Evolutionary conservation across 2,329 filamentous ascomycete species (phyloP).

Genomic region (Penicillium sp.): DNA sequence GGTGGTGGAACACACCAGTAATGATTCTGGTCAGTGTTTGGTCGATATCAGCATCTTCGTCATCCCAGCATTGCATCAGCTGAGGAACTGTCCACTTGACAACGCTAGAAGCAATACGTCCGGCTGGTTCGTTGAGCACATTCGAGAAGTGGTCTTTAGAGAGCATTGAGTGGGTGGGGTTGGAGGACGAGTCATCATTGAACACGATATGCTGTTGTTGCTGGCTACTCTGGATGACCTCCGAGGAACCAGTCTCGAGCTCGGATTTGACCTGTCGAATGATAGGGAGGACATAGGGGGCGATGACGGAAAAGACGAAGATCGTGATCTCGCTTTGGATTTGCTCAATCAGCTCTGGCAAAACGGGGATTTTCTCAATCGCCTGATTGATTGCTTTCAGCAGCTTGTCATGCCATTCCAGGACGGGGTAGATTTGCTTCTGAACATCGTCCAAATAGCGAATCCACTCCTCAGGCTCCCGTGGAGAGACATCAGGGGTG

Average conservation of each 20-base stretch:
- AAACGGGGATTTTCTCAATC: slow-evolving; percentile 80
- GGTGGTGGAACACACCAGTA: slow-evolving; percentile 82
- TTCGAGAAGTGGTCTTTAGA: slow-evolving; percentile 96
- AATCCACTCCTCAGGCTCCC: slow-evolving; percentile 81
- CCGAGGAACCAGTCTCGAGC: slow-evolving; percentile 78
- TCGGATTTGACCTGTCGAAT: slow-evolving; percentile 85
- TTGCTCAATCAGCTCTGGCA: slow-evolving; percentile 83
- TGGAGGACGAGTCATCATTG: slow-evolving; percentile 69
- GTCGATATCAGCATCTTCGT: slow-evolving; percentile 69
- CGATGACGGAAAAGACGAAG: slow-evolving; percentile 89
- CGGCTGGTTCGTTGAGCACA: slow-evolving; percentile 83
- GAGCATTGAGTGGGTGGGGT: slow-evolving; percentile 94
- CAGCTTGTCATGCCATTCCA: slow-evolving; percentile 87
- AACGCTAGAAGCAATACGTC: slow-evolving; percentile 75
- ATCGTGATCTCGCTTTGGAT: slow-evolving; percentile 83
- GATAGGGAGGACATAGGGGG: slow-evolving; percentile 82
- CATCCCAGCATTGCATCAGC: slow-evolving; percentile 83
- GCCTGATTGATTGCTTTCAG: slow-evolving; percentile 76
- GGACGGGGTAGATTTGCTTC: slow-evolving; percentile 80
- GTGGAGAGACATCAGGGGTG: slow-evolving; percentile 71
- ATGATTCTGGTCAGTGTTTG: slow-evolving; percentile 75
- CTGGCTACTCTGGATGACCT: slow-evolving; percentile 83
- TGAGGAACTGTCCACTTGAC: slow-evolving; percentile 87
- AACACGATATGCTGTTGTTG: slow-evolving; percentile 87
- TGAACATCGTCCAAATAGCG: slow-evolving; percentile 72